Conservation (phyloP, 768 basidiomycete species). For the Coprinopsis cinerea region DNA sequence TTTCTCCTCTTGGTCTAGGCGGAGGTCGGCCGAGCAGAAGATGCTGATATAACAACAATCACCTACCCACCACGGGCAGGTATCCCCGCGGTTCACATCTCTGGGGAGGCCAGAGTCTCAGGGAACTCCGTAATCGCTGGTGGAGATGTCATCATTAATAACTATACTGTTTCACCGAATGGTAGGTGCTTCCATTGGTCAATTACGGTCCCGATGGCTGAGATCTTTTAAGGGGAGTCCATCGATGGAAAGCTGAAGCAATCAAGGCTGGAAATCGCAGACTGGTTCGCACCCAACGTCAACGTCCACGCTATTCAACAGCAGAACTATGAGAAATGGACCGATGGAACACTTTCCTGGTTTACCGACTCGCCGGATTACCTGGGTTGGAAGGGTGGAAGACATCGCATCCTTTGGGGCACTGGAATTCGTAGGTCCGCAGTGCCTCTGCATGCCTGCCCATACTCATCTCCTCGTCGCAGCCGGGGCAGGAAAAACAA, state of each 20-base stretch:
- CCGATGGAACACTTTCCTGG: not conserved
- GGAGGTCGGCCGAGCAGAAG: too few species aligned
- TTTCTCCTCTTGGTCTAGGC: too few species aligned
- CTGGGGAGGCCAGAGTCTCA: too few species aligned
- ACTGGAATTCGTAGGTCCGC: constrained; percentile 7
- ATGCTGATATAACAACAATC: too few species aligned
- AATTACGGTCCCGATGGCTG: too few species aligned
- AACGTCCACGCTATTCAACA: not conserved
- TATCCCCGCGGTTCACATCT: too few species aligned
- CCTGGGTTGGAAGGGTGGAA: not conserved
- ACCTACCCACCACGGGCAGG: too few species aligned
- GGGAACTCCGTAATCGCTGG: too few species aligned
- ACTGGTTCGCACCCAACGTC: not conserved
- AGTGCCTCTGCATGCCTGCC: not conserved
- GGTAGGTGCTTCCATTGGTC: too few species aligned
- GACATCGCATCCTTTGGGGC: not conserved
- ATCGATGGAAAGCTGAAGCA: not conserved
- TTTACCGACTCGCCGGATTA: not conserved
- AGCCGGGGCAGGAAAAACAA: constrained; percentile 8
- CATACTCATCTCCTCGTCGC: not conserved
- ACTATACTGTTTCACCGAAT: too few species aligned
- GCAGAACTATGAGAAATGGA: not conserved
- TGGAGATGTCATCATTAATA: too few species aligned
- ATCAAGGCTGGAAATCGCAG: not conserved
- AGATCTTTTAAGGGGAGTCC: too few species aligned